These are phyloP conservation scores for Lanmaoa rubissima DNA, from an alignment of 768 basidiomycete genomes.

Conservation along the genomic window DNA sequence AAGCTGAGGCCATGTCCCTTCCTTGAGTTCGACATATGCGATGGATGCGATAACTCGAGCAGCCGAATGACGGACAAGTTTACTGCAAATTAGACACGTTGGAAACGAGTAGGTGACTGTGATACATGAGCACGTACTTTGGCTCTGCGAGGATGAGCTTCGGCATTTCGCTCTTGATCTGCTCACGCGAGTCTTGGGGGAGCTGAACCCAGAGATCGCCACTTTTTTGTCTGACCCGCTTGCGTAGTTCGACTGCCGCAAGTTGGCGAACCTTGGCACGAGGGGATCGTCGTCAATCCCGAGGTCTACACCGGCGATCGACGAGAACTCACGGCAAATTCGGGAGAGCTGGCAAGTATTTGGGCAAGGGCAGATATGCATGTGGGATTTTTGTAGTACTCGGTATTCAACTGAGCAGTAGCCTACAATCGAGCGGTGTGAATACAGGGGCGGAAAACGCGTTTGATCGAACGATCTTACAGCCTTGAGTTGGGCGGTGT, in stretches of 20 bases:
- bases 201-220: slow-evolving; percentile 81
- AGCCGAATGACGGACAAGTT: slow-evolving; percentile 88
- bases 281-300: slow-evolving; percentile 4
- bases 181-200: slow-evolving; percentile 61
- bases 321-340: slow-evolving; percentile 64
- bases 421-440: slow-evolving; percentile 51
- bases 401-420: slow-evolving; percentile 85
- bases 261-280: slow-evolving; percentile 83
- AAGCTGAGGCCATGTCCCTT: slow-evolving; percentile 80
- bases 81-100: slow-evolving; percentile 43
- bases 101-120: not conserved
- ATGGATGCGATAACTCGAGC: slow-evolving; percentile 93
- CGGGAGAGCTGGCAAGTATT: slow-evolving; percentile 83
- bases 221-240: slow-evolving; percentile 80
- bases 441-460: slow-evolving; percentile 19
- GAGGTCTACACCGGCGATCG: slow-evolving; percentile 8
- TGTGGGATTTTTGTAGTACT: slow-evolving; percentile 87
- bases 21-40: slow-evolving; percentile 81
- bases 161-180: slow-evolving; percentile 84
- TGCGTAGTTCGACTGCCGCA: slow-evolving; percentile 93
- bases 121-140: slow-evolving; percentile 49
- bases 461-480: slow-evolving; percentile 50
- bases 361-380: slow-evolving; percentile 90
- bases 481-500: slow-evolving; percentile 85
- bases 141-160: slow-evolving; percentile 74